Percentiles rank a stretch among this genome's conserved stretches.
Conservation (phyloP, 1,284 basidiomycete genomes). For the Chalciporus sp. region DNA sequence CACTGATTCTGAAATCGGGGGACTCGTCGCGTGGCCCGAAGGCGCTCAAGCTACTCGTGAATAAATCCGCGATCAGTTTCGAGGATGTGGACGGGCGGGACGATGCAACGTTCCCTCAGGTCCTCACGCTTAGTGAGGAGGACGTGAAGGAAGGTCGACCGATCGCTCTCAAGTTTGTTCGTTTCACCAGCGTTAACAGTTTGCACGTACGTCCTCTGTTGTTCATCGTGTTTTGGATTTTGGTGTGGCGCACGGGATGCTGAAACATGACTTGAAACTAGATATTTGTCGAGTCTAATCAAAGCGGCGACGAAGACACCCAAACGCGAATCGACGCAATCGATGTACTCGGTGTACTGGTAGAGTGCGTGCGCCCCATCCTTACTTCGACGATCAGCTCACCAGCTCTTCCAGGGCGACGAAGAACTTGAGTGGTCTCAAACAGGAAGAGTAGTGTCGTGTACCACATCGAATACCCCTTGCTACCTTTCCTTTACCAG, state of each 20-base stretch:
- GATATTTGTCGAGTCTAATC: conserved; percentile 81
- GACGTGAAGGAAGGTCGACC: conserved; percentile 59
- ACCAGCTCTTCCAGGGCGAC: conserved; percentile 43
- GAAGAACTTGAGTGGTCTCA: conserved; percentile 58
- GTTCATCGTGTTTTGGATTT: too few species aligned
- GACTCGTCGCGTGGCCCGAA: conserved; percentile 61
- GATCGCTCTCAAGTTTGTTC: conserved; percentile 69
- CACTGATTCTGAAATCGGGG: conserved; percentile 63
- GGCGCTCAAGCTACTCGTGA: conserved; percentile 68
- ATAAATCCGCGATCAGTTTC: conserved; percentile 69
- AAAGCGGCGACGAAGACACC: conserved; percentile 64
- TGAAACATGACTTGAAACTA: conserved; percentile 28
- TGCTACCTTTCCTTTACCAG: not conserved
- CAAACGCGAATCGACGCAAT: conserved; percentile 75
- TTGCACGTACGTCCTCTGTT: conserved; percentile 56
- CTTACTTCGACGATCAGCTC: conserved; percentile 9
- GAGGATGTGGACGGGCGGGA: conserved; percentile 58
- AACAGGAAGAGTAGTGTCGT: conserved; percentile 43
- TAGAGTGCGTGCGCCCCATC: conserved; percentile 49
- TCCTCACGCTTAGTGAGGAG: conserved; percentile 52
- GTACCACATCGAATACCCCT: not conserved
- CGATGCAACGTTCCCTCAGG: conserved; percentile 56
- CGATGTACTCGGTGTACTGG: conserved; percentile 69
- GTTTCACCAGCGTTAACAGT: conserved; percentile 78
- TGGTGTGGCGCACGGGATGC: not conserved